Base-by-base conservation (phyloP, 75 land plant species). In the Azolla pinnata region DNA sequence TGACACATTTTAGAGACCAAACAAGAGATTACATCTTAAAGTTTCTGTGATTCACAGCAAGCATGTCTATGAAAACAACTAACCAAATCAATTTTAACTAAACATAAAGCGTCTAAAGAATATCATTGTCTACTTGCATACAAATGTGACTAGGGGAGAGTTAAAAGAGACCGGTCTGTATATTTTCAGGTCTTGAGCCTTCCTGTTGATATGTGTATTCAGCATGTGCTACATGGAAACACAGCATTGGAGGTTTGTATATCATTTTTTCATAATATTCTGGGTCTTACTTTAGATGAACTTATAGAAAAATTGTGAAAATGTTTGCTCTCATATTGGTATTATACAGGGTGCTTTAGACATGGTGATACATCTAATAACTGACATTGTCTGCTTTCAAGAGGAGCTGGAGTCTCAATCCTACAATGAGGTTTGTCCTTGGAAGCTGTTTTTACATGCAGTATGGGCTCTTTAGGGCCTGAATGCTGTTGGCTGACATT, bases 151-250 rank as follows among this genome's bases (percentile, higher is more conserved):
- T n/a, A n/a, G n/a, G n/a, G n/a, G n/a, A n/a, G n/a, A n/a, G n/a
- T n/a, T n/a, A n/a, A n/a, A n/a, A n/a, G n/a, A n/a, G n/a, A n/a
- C n/a, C n/a, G n/a, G n/a, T n/a, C n/a, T 55, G 28, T 21, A 3
- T 24, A 4, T 55, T 26, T 44, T 60, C 64, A 68, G 71, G 71
- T 68, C 12, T 45, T 68, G 56, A 61, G 71, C 66, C 44, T 68
- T 24, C 71, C 71, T 26, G 71, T 68, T 26, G 71, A 68, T 54
- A 61, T 68, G 71, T 68, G 71, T 31, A 54, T 68, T 53, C 71
- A 68, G 54, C 57, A 68, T 54, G 71, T 68, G 57, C 71, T 68
- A 5, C 71, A 61, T 53, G 71, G 71, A 19, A 68, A 68, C 24
- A 61, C 71, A 0, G 71, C 63, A 8, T 65, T 68, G 19, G 57